Percentiles rank a stretch among this genome's conserved stretches.
Evolutionary conservation across 495 filamentous ascomycete genomes (phyloP).

Genomic region (Cryomyces antarcticus): DNA sequence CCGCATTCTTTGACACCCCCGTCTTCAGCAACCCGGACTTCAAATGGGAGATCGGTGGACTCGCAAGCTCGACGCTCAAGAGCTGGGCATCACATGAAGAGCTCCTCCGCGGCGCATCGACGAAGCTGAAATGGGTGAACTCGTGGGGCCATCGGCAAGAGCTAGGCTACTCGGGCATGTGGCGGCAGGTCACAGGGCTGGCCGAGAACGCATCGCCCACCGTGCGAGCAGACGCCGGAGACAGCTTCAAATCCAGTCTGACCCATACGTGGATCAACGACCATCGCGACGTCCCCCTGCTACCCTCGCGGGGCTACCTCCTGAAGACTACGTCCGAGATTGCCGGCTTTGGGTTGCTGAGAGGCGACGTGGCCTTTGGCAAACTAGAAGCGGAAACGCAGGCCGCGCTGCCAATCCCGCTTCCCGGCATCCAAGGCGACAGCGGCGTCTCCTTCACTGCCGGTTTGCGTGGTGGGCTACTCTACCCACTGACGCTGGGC

Average conservation of each 20-base stretch:
- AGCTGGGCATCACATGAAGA: slow-evolving; percentile 88
- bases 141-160: slow-evolving; percentile 41
- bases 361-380: slow-evolving; percentile 77
- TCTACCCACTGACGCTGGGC: slow-evolving; percentile 38
- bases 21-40: slow-evolving; percentile 65
- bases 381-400: slow-evolving; percentile 74
- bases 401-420: slow-evolving; percentile 45
- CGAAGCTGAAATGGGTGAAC: slow-evolving; percentile 52
- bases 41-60: slow-evolving; percentile 49
- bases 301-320: slow-evolving; percentile 67
- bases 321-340: slow-evolving; percentile 58
- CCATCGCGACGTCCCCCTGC: slow-evolving; percentile 53
- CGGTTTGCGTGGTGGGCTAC: slow-evolving; percentile 39
- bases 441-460: slow-evolving; percentile 56
- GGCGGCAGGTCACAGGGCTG: slow-evolving; percentile 75
- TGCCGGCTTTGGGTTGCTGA: slow-evolving; percentile 65
- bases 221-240: slow-evolving; percentile 68
- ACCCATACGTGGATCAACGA: slow-evolving; percentile 66
- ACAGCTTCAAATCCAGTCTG: slow-evolving; percentile 73
- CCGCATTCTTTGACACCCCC: slow-evolving; percentile 61
- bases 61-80: slow-evolving; percentile 66
- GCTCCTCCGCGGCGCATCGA: slow-evolving; percentile 55
- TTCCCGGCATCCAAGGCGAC: slow-evolving; percentile 42
- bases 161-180: slow-evolving; percentile 55
- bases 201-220: slow-evolving; percentile 52